Base-by-base conservation (phyloP, 1,284 basidiomycete genomes). In the Rhodotorula sp. region DNA sequence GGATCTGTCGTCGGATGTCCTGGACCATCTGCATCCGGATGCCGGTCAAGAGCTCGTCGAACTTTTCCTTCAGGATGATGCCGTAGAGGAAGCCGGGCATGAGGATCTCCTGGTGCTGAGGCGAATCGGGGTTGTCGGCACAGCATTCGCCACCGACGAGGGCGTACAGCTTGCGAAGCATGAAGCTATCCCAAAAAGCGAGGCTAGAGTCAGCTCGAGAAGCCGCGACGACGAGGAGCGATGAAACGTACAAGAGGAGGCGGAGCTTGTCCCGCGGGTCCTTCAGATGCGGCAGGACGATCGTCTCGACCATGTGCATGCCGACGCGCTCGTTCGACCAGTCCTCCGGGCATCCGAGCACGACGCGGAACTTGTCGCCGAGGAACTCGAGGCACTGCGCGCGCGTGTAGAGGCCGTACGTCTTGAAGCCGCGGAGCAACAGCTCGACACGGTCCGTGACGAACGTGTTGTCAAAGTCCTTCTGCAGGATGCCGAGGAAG, bases 41-140 rank as follows among this genome's bases (percentile, higher is more conserved):
- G 73, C 87, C 87, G 77, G 87, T 90, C 64, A 98, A 83, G 26
- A 89, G 89, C 81, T 98, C 97, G 78, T 98, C 96, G 72, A 99
- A 85, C 73, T 93, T 89, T 83, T 99, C 97, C 83, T 97, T 98
- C 84, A 99, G 91, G 80, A 99, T 97, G 90, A 97, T 97, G 64
- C 90, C 91, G 81, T 97, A 98, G 43, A 99, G 83, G 77, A 87
- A 89, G 48, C 97, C 97, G 2, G 97, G 96, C 54, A 99, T 88
- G 21, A 99, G 87, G 59, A 97, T 93, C 81, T 99, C 97, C 82
- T 99, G 97, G 80, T 98, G 93, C 81, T 99, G 96, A 67, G 95
- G 94, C 23, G 96, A 99, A 85, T 99, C 97, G 20, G 97, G 95
- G 80, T 99, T 99, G 84, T 99, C 97, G 67, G 91, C 87, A 79